Evolutionary conservation across 805 yeast species (phyloP), one percentile per base, ranked within the genome.

Genomic region (Saturnispora quitensis): DNA sequence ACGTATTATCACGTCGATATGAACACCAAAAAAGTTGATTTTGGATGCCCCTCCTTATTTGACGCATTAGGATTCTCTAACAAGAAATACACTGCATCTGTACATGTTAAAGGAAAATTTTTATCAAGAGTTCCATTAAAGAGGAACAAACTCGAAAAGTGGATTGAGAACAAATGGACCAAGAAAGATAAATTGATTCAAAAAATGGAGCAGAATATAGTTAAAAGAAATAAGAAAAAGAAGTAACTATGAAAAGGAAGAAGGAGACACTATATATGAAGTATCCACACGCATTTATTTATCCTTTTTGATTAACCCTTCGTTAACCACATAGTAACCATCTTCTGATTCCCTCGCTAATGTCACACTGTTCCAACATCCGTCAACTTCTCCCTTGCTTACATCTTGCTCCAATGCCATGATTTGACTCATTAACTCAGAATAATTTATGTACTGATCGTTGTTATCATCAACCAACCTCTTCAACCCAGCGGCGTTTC

Each of bases 101-200:
- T 84, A 1, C 73, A 79, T 58, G 69, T 82, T 22, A 76, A 71
- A 52, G 71, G 73, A 17, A 74, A 73, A 55, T 58, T 77, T 18
- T 60, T 78, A 17, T 58, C 70, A 13, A 67, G 80, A 50, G 64
- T 85, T 10, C 82, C 86, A 0, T 48, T 62, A 8, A 84, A 77
- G 56, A 70, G 81, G 27, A 68, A 73, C 45, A 78, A 77, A 56
- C 56, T 84, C 38, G 89, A 86, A 56, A 80, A 77, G 63, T 89
- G 93, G 86, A 66, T 89, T 7, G 97, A 89, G 62, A 69, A 69
- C 40, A 68, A 72, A 34, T 89, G 97, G 96, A 65, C 67, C 8
- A 78, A 75, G 38, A 88, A 87, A 61, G 96, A 89, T 61, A 70
- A 62, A 50, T 55, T 72, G 47, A 68, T 80, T 27, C 67, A 67